phyloP scores from a whole-genome alignment of 805 yeast species.

The Cyberlindnera veronae region DNA sequence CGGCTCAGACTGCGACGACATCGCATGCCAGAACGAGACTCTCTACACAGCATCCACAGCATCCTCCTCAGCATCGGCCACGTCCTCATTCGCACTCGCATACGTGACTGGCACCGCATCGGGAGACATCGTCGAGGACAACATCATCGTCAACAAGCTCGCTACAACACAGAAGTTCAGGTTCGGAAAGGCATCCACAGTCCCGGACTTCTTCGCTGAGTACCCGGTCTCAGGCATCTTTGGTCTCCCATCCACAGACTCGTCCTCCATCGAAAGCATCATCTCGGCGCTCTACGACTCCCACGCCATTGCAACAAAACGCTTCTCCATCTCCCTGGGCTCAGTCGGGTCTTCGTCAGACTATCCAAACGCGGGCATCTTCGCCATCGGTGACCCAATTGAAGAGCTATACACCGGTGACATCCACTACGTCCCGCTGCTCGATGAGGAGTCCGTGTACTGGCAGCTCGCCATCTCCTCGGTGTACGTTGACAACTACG shows the following conservation, averaged over 20 bases:
- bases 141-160: constrained; percentile 29
- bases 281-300: constrained; percentile 37
- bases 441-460: constrained; percentile 35
- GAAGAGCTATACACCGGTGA: constrained; percentile 38
- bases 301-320: constrained; percentile 31
- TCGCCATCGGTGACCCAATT: constrained; percentile 41
- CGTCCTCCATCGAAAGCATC: constrained; percentile 36
- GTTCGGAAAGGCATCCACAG: constrained; percentile 51
- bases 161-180: constrained; percentile 38
- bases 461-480: constrained; percentile 49
- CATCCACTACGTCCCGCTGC: constrained; percentile 37
- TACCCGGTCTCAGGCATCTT: constrained; percentile 58
- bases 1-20: constrained; percentile 44
- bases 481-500: constrained; percentile 34
- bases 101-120: constrained; percentile 53
- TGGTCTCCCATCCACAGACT: constrained; percentile 50
- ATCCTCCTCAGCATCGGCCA: constrained; percentile 16
- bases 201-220: constrained; percentile 49
- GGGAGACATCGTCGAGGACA: constrained; percentile 43
- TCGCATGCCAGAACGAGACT: constrained; percentile 37
- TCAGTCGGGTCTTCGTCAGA: constrained; percentile 17
- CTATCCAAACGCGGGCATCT: constrained; percentile 33
- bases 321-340: constrained; percentile 47
- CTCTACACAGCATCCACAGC: constrained; percentile 27
- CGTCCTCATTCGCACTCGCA: constrained; percentile 41